Evolutionary conservation across 148 eudicot genomes (phyloP), one percentile per base, ranked within the genome.

Genomic region (Camellia granthamiana): DNA sequence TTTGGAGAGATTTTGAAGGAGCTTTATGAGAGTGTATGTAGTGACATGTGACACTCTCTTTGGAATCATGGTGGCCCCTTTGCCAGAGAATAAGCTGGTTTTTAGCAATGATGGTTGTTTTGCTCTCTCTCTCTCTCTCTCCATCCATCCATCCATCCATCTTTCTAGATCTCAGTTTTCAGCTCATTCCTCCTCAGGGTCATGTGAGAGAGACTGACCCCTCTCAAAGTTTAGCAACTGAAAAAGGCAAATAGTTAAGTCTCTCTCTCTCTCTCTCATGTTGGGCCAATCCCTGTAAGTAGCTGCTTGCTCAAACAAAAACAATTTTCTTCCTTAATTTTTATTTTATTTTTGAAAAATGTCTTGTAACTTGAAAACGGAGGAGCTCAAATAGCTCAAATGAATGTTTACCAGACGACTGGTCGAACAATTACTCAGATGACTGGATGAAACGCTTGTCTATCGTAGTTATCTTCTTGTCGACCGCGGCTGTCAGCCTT

Each of bases 11-110:
- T 73, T 52, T 30, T 30, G 38, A 44, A 73, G 76, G 76, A 30
- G 21, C 13, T 56, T 7, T 71, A 11, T 42, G 6, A 38, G 67
- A 75, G 66, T 30, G 38, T 62, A 54, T 59, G 38, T 4, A 71
- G 8, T 44, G 72, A 69, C 52, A 77, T 69, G 44, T 59, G 84
- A 68, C 63, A 59, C 44, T 23, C 67, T 66, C 79, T 75, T 81
- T 74, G 79, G 79, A 81, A 70, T 81, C 46, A 61, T 81, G 14
- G 76, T 69, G 83, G 80, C 76, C 80, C 80, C 80, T 67, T 69
- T 60, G 62, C 62, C 63, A 69, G 70, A 72, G 80, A 81, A 69
- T 81, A 81, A 76, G 16, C 76, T 76, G 76, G 83, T 69, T 77
- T 79, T 76, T 81, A 59, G 84, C 75, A 75, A 81, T 81, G 79